Percentiles rank a stretch among this genome's conserved stretches.
These are phyloP conservation scores for Yueomyces sinensis DNA, from an alignment of 805 yeast species.

Conservation along the genomic window DNA sequence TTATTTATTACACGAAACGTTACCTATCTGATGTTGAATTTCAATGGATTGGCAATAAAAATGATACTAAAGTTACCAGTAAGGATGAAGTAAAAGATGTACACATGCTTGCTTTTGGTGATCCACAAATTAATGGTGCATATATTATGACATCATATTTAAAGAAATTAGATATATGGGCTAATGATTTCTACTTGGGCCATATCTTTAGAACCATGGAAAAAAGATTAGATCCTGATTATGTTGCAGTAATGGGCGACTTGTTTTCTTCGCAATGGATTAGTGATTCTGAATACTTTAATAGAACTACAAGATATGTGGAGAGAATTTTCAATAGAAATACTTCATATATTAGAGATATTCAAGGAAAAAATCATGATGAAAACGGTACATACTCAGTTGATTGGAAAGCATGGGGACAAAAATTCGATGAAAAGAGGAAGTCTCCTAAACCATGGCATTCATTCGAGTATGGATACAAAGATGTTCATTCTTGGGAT, in stretches of 20 bases:
- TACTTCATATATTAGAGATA: constrained; percentile 39
- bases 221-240: constrained; percentile 52
- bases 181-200: constrained; percentile 81
- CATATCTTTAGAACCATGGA: constrained; percentile 66
- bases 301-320: constrained; percentile 62
- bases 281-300: constrained; percentile 68
- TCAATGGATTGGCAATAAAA: constrained; percentile 3
- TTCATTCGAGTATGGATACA: constrained; percentile 37
- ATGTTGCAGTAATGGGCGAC: constrained; percentile 87
- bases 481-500: constrained; percentile 59
- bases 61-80: constrained; percentile 5
- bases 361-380: constrained; percentile 23
- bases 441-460: constrained; percentile 8
- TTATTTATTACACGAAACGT: constrained; percentile 15
- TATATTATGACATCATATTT: constrained; percentile 59
- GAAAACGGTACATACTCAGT: constrained; percentile 15
- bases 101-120: constrained; percentile 75
- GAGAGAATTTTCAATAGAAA: constrained; percentile 58
- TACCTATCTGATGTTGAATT: constrained; percentile 21
- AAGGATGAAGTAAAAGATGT: constrained; percentile 28
- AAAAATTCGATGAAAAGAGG: constrained; percentile 5
- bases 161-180: constrained; percentile 69
- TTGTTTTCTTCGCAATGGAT: constrained; percentile 93
- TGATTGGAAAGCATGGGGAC: constrained; percentile 20
- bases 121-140: constrained; percentile 92